These are phyloP conservation scores for Cryptococcus sp. DNA, from an alignment of 1,284 basidiomycete genomes.

Conservation along the genomic window DNA sequence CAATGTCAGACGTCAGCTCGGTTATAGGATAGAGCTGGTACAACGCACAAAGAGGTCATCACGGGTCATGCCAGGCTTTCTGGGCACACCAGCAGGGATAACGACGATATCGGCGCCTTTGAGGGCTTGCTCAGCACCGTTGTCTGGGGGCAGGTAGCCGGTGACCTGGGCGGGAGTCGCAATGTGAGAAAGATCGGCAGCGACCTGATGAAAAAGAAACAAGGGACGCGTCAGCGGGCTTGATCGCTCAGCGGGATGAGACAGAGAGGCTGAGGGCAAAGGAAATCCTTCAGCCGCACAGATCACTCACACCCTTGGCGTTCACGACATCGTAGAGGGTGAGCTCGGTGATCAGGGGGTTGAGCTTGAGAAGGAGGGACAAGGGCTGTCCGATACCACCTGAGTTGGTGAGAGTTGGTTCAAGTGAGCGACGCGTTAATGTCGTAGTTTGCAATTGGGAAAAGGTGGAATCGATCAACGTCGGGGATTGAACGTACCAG, in stretches of 20 bases:
- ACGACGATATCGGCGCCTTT: constrained; percentile 70
- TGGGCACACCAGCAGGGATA: constrained; percentile 95
- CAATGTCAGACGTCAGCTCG: not conserved
- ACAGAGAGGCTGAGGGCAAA: constrained; percentile 5
- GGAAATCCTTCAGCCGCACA: not conserved
- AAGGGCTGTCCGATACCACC: constrained; percentile 83
- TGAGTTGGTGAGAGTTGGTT: constrained; percentile 16
- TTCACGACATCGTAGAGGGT: constrained; percentile 77
- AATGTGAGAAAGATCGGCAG: constrained; percentile 90
- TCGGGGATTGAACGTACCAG: constrained; percentile 60
- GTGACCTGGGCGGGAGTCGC: constrained; percentile 81
- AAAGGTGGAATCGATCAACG: not conserved
- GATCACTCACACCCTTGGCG: constrained; percentile 48
- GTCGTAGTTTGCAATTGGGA: not conserved
- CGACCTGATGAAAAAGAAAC: constrained; percentile 56
- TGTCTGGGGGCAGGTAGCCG: constrained; percentile 54
- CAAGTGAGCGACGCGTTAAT: not conserved
- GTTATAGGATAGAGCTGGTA: not conserved
- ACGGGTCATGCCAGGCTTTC: constrained; percentile 78
- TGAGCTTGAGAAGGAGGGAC: constrained; percentile 84
- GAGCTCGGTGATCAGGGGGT: constrained; percentile 82
- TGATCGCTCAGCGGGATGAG: not conserved
- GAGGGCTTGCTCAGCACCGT: constrained; percentile 50
- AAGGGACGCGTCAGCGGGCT: not conserved
- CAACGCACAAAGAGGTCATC: constrained; percentile 93